Percentiles rank a stretch among this genome's conserved stretches.
phyloP scores from a whole-genome alignment of 805 yeast species.

The Candida easanensis region DNA sequence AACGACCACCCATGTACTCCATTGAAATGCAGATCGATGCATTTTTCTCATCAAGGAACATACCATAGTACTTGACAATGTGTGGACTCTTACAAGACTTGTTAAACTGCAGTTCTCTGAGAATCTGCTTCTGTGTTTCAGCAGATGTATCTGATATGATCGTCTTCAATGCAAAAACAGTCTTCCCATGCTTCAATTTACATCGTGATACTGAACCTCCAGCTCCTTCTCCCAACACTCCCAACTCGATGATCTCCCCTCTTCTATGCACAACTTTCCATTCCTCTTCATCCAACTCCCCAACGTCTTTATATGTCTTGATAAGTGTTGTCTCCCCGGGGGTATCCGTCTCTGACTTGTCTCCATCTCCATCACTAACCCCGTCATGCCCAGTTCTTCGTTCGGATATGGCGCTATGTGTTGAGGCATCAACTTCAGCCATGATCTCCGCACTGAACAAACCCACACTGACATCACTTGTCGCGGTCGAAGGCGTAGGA shows the following conservation, averaged over 20 bases:
- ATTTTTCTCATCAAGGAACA: constrained; percentile 72
- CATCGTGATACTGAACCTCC: constrained; percentile 91
- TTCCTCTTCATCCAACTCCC: constrained; percentile 63
- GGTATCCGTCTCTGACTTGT: not conserved
- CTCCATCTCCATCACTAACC: not conserved
- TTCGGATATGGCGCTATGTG: not conserved
- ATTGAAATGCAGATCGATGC: constrained; percentile 89
- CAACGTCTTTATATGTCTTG: constrained; percentile 37
- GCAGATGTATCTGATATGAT: constrained; percentile 58
- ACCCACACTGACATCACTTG: constrained; percentile 26
- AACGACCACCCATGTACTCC: constrained; percentile 96
- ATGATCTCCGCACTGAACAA: constrained; percentile 31
- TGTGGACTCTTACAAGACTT: constrained; percentile 76
- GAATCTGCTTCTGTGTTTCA: constrained; percentile 83
- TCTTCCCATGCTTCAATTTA: constrained; percentile 50
- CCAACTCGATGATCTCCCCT: constrained; percentile 64
- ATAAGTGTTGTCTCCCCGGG: not conserved
- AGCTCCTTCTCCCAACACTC: constrained; percentile 86
- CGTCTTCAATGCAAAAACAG: constrained; percentile 77
- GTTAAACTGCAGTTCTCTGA: constrained; percentile 88
- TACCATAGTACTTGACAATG: constrained; percentile 91
- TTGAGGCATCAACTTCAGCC: constrained; percentile 24
- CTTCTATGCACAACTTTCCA: constrained; percentile 65
- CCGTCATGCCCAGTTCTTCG: not conserved
- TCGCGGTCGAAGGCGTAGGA: constrained; percentile 31